Base-by-base conservation (phyloP, 2,329 filamentous ascomycete genomes). In the Fusarium brevicatenulatum region DNA sequence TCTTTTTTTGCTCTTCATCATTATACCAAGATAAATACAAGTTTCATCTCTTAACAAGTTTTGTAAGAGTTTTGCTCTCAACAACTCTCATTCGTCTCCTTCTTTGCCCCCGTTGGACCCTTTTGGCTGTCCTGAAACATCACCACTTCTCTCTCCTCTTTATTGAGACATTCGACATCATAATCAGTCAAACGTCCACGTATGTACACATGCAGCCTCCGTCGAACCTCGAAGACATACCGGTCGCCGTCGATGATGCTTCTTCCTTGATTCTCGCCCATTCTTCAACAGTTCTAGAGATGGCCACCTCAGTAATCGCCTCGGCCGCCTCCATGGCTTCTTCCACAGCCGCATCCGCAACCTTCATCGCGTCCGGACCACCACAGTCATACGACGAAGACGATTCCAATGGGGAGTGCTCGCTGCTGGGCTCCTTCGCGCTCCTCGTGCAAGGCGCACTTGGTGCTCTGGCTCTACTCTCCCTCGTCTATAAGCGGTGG, bases 401-500 rank as follows among this genome's bases (percentile, higher is more conserved):
- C 55, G 86, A 87, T 5, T 84, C 89, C 37, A 88, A 87, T 57
- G 93, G 92, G 75, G 94, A 97, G 83, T 99, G 96, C 82, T 89
- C 92, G 73, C 88, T 99, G 15, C 87, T 99, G 5, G 96, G 96
- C 2, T 90, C 95, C 8, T 99, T 98, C 80, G 95, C 96, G 18
- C 88, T 99, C 62, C 79, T 99, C 39, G 92, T 99, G 10, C 96
- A 99, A 85, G 92, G 90, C 47, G 93, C 94, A 3, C 89, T 99
- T 23, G 96, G 96, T 23, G 90, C 88, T 23, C 85, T 98, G 63
- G 96, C 96, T 13, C 84, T 98, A 58, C 85, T 95, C 61, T 93
- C 95, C 2, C 88, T 99, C 54, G 95, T 98, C 12, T 97, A 91
- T 85, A 99, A 99, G 86, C 89, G 96, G 76, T 97, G 93, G 91